phyloP scores from a whole-genome alignment of 2,329 filamentous ascomycete species.

The Pseudocercospora eumusae region DNA sequence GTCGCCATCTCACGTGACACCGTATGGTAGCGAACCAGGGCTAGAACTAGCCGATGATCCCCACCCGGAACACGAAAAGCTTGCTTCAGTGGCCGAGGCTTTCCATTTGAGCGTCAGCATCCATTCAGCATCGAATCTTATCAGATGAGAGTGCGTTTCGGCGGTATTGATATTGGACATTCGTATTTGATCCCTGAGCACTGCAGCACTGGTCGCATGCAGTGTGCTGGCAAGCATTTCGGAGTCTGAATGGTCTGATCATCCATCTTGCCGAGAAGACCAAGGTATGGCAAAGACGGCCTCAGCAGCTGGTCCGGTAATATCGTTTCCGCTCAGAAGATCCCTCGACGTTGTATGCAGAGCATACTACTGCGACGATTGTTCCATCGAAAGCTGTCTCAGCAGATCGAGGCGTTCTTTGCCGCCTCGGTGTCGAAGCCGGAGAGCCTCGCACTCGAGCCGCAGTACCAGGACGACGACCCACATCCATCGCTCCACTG shows the following conservation, averaged over 20 bases:
- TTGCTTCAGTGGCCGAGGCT: constrained; percentile 10
- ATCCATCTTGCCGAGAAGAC: background rate
- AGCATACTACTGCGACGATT: constrained; percentile 11
- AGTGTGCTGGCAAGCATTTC: background rate
- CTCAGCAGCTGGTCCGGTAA: background rate
- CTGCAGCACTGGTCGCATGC: constrained; percentile 3
- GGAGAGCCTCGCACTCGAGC: background rate
- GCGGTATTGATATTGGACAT: constrained; percentile 8
- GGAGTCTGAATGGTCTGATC: constrained; percentile 1
- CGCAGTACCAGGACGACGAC: background rate
- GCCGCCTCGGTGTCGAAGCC: background rate
- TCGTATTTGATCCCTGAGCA: background rate
- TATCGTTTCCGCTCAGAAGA: constrained; percentile 1
- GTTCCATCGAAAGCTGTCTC: constrained; percentile 11
- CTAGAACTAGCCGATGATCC: constrained; percentile 6
- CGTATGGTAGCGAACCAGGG: background rate
- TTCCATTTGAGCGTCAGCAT: constrained; percentile 3
- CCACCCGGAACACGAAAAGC: constrained; percentile 6
- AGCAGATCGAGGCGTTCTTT: background rate
- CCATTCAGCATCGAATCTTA: constrained; percentile 18
- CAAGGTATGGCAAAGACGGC: constrained; percentile 3
- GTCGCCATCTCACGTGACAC: background rate
- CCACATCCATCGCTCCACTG: background rate
- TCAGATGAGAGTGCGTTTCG: constrained; percentile 18
- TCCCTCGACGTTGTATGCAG: constrained; percentile 6